phyloP scores from a whole-genome alignment of 352 stramenopile species.

The Paralagenidium karlingii region DNA sequence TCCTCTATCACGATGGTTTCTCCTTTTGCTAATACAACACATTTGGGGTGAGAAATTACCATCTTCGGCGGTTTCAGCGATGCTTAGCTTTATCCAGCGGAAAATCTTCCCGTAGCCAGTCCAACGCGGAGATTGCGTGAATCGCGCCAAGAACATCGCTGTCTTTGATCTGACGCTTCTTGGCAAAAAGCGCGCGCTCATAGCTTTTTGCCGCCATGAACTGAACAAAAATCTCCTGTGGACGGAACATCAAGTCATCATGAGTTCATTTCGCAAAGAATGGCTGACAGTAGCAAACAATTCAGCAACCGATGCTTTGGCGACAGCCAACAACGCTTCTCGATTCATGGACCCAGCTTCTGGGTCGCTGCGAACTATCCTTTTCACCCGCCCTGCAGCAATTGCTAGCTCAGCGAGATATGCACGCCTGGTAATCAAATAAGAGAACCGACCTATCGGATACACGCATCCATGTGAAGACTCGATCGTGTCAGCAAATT shows the following conservation, averaged over 20 bases:
- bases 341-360: conserved; percentile 87
- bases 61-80: too few species aligned
- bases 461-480: conserved; percentile 46
- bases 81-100: too few species aligned
- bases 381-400: conserved; percentile 74
- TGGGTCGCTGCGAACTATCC: conserved; percentile 89
- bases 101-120: conserved; percentile 82
- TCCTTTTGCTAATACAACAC: too few species aligned
- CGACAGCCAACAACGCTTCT: conserved; percentile 85
- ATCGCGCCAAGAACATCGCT: conserved; percentile 68
- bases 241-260: too few species aligned
- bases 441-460: conserved; percentile 17
- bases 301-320: conserved; percentile 87
- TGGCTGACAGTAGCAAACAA: too few species aligned
- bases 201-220: conserved; percentile 86
- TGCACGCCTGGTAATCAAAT: background rate
- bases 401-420: conserved; percentile 10
- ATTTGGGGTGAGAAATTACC: too few species aligned
- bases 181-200: conserved; percentile 70
- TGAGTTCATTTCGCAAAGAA: too few species aligned
- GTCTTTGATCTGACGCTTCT: conserved; percentile 67
- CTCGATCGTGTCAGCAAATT: too few species aligned
- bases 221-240: conserved; percentile 81
- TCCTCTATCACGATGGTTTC: too few species aligned
- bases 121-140: conserved; percentile 55